Evolutionary conservation across 805 yeast species (phyloP), one percentile per base, ranked within the genome.

Genomic region (Metschnikowia similis): DNA sequence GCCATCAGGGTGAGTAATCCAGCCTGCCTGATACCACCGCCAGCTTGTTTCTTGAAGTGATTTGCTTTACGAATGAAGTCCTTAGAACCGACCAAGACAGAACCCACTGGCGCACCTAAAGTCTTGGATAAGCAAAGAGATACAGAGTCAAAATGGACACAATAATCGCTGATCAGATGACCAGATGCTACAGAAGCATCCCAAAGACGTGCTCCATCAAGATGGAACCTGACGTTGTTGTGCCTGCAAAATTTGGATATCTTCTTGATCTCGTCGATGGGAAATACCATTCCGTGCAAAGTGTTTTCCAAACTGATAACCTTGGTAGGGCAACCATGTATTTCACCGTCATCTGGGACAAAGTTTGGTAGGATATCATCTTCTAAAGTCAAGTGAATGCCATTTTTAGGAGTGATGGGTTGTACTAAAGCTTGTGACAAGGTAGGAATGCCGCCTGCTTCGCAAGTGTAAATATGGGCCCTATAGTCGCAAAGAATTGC

Each of bases 181-280:
- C 75, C 76, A 4, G 76, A 69, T n/a, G 52, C 75, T 5, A 56
- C 70, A 11, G 69, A 61, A 0, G 77, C 77, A 53, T 73, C 72
- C 76, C 76, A 72, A 46, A 73, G 62, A 40, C 77, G 60, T 2
- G 77, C 77, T 16, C 77, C 77, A 54, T 73, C 77, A 50, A 71
- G 63, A 52, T 73, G 77, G 30, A 73, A 56, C 38, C 60, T 66
- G 13, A 73, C 64, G 49, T 67, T 61, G 49, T 71, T 62, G 27
- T 58, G 56, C 46, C 58, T 60, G 52, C 75, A 68, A 51, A 70
- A 73, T 21, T 52, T 48, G 13, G 74, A 61, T 40, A 73, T 71
- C 45, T 62, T 64, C 46, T 57, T 53, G 49, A 73, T 70, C 55
- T 73, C 77, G 35, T 65, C 75, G 28, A 72, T 39, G 3, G 77